Base-by-base conservation (phyloP, 2,329 filamentous ascomycete species). In the Chaetomiaceae sp. region DNA sequence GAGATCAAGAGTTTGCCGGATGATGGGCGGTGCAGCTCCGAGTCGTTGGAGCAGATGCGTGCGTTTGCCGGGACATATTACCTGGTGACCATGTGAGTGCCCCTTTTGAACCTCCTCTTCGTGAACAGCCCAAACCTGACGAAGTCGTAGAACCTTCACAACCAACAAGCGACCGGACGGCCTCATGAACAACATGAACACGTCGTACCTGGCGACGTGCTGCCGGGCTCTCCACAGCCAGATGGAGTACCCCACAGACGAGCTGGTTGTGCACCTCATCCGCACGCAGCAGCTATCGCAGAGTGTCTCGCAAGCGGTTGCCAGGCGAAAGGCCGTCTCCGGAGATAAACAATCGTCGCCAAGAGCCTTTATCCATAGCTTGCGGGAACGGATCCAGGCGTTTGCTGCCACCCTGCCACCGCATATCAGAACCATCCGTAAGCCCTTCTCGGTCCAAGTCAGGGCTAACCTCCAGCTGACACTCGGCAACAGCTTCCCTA, bases 21-120 rank as follows among this genome's bases (percentile, higher is more conserved):
- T 17, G 49, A 61, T 14, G 62, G 59, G 25, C 67, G 66, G 17
- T 58, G 62, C 15, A 53, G 53, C 3, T 59, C 64, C 6, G 54
- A 54, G 17, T 66, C 65, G 20, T 58, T 78, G 9, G 74, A 79
- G 51, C 64, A 71, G 42, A 71, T 78, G 65, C 68, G 77, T 40
- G 74, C 75, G 0, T 78, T 75, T 61, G 70, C 71, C 0, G 76
- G 75, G 2, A 75, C 73, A 4, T 80, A 77, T 54, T 80, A 79
- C 51, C 59, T 79, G 4, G 75, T 76, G 27, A 75, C 76, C 6
- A 60, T 76, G 75, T 78, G 55, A 61, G 74, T 66, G 25, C 20
- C 6, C 12, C 1, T 31, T 6, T 17, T 12, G 14, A 22, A 25
- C 1, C 12, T 5, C 19, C 39, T 54, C n/a, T n/a, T n/a, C n/a